Evolutionary conservation across 371 early-diverging fungal genomes (phyloP).

Genomic region (Mucor irregularis): DNA sequence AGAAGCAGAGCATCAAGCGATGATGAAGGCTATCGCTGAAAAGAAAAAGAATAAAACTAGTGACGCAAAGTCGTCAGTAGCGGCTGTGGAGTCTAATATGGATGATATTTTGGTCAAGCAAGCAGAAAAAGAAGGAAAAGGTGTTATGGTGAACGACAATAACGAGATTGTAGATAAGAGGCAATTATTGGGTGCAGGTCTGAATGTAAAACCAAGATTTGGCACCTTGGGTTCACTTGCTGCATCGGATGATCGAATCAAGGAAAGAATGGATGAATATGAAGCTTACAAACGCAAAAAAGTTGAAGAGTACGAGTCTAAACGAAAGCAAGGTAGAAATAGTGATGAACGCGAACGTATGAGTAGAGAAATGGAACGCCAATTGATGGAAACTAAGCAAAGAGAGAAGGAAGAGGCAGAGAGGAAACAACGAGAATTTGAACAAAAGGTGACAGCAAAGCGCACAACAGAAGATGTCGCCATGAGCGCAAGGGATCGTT

Average conservation of each 20-base stretch:
- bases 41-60: not conserved
- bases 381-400: slow-evolving; percentile 58
- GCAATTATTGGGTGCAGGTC: slow-evolving; percentile 73
- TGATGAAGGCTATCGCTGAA: slow-evolving; percentile 35
- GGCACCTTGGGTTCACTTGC: slow-evolving; percentile 35
- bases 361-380: slow-evolving; percentile 48
- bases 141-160: slow-evolving; percentile 68
- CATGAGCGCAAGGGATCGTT: slow-evolving; percentile 78
- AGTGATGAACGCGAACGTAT: slow-evolving; percentile 44
- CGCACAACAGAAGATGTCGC: slow-evolving; percentile 69
- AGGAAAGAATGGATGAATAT: slow-evolving; percentile 45
- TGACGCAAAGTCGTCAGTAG: not conserved
- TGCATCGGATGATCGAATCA: slow-evolving; percentile 40
- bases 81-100: not conserved
- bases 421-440: slow-evolving; percentile 51
- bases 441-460: slow-evolving; percentile 59
- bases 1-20: slow-evolving; percentile 36
- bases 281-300: slow-evolving; percentile 56
- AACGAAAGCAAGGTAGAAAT: slow-evolving; percentile 18
- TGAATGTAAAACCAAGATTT: slow-evolving; percentile 64
- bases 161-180: slow-evolving; percentile 83
- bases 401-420: slow-evolving; percentile 53
- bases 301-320: slow-evolving; percentile 42
- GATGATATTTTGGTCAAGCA: slow-evolving; percentile 36
- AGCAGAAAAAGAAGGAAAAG: slow-evolving; percentile 47